These are phyloP conservation scores for Penicillium taxi DNA, from an alignment of 495 filamentous ascomycete species.

Conservation along the genomic window DNA sequence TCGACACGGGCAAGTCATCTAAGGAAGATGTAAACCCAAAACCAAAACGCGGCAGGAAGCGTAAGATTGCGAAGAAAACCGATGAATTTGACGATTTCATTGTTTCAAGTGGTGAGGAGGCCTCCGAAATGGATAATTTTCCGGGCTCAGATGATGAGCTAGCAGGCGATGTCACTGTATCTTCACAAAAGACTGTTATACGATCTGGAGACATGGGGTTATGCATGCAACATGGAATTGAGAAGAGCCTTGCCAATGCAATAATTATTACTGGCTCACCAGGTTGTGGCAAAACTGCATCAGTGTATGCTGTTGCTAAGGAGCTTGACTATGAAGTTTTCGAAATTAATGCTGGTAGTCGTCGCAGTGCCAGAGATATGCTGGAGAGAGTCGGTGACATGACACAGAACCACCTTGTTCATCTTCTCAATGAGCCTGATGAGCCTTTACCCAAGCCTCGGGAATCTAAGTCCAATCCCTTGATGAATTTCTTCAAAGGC, in stretches of 20 bases:
- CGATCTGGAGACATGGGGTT: constrained; percentile 44
- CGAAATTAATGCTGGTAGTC: constrained; percentile 79
- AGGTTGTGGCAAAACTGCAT: constrained; percentile 90
- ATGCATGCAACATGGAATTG: constrained; percentile 23
- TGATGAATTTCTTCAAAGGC: constrained; percentile 73
- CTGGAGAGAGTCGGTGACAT: constrained; percentile 91
- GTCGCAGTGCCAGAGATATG: constrained; percentile 83
- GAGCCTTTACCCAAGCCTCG: constrained; percentile 16
- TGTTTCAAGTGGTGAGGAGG: constrained; percentile 76
- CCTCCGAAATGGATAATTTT: constrained; percentile 64
- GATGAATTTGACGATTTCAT: constrained; percentile 77
- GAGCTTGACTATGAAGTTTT: constrained; percentile 93
- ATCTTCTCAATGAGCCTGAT: constrained; percentile 32
- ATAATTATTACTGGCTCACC: constrained; percentile 82
- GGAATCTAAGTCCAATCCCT: constrained; percentile 56
- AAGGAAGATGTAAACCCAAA: constrained; percentile 38
- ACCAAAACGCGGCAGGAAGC: constrained; percentile 36
- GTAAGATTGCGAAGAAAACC: constrained; percentile 61
- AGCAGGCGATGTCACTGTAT: constrained; percentile 29
- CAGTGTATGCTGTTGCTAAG: constrained; percentile 88
- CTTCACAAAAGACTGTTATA: constrained; percentile 55
- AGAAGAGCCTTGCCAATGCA: constrained; percentile 48
- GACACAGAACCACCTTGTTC: constrained; percentile 89
- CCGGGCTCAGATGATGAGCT: constrained; percentile 55
- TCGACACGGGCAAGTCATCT: constrained; percentile 52